phyloP scores from a whole-genome alignment of 768 basidiomycete genomes.

The Russula earlei region DNA sequence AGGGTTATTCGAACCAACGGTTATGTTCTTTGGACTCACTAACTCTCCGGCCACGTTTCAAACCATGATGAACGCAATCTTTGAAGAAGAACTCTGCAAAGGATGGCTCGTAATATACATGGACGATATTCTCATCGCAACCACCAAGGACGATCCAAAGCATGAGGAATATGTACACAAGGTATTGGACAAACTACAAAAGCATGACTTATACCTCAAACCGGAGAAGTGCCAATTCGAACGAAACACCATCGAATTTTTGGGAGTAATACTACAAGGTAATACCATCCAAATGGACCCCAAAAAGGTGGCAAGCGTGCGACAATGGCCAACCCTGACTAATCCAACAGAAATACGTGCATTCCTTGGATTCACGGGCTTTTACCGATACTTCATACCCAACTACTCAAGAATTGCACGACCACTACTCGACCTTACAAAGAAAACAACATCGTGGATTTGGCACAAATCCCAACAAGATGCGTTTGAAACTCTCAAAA shows the following conservation, averaged over 20 bases:
- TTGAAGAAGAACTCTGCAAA: background rate
- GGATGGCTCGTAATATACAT: background rate
- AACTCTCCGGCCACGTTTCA: background rate
- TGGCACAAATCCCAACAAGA: background rate
- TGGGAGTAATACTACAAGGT: background rate
- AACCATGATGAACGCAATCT: background rate
- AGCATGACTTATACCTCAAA: background rate
- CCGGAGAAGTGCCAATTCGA: background rate
- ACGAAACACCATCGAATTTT: background rate
- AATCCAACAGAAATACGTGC: no score
- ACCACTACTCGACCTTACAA: background rate
- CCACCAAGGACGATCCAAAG: no score
- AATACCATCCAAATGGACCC: background rate
- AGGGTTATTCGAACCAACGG: background rate
- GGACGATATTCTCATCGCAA: background rate
- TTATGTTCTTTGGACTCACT: background rate
- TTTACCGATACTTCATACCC: background rate
- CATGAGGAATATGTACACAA: no score
- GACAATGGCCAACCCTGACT: no score
- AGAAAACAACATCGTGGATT: background rate
- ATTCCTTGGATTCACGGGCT: background rate
- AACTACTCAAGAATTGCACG: background rate
- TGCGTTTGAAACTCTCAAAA: background rate
- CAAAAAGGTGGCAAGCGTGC: background rate
- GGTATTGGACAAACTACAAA: background rate